Base-by-base conservation (phyloP, 257 asterid species). In the Gardenia jasminoides region DNA sequence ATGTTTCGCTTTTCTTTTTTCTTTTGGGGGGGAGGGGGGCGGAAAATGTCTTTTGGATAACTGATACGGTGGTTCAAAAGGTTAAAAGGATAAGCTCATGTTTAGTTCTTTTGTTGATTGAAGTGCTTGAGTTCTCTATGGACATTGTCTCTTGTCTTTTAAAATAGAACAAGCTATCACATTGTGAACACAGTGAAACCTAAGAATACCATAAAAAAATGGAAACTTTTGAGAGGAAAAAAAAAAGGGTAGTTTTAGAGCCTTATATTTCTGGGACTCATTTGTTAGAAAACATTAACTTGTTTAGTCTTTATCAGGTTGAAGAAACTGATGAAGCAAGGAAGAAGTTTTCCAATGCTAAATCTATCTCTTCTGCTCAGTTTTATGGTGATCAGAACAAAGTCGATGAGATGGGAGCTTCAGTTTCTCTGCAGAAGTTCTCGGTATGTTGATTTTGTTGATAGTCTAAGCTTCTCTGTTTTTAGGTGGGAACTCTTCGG, bases 261-360 rank as follows among this genome's bases (percentile, higher is more conserved):
- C 70, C 65, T 28, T 17, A 3, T 47, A 13, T 10, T n/a, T 33
- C 20, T 74, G 24, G 11, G 36, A 22, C 15, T 17, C 54, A 39
- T 44, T 64, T 26, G 61, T 47, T 36, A 36, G 41, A 36, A 36
- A 36, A 36, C 41, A 36, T 36, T 36, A 36, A 36, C 41, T 36
- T 3, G 6, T 36, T 64, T 70, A n/a, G 17, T 78, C 46, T 24
- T 82, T 76, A 73, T 82, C 90, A 96, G 98, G 88, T 90, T 78
- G 97, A 93, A 89, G 99, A 96, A 87, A 89, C 91, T 17, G 98
- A 96, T 82, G 99, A 96, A 84, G 98, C 99, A 16, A 90, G 99
- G 89, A 96, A 93, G 93, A 96, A 96, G 86, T 96, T 96, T 86
- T 78, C 96, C 33, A 93, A 92, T 85, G 99, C 99, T 24, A 96